Evolutionary conservation across 352 stramenopile genomes (phyloP).

Genomic region (Pythium brachiatum): DNA sequence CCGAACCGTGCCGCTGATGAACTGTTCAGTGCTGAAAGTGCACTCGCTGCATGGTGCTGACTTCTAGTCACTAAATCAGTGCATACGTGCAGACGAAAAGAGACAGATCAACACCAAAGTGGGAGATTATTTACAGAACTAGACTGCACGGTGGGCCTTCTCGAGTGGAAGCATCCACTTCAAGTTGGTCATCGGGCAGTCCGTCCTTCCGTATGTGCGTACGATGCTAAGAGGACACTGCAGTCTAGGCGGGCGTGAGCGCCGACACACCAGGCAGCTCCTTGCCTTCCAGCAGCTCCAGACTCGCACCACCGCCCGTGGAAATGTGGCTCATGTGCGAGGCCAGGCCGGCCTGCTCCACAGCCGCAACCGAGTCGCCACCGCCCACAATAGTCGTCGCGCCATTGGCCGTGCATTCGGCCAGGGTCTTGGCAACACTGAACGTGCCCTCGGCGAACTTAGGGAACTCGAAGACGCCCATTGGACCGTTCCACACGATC

Average conservation of each 20-base stretch:
- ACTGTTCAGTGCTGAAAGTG: background rate
- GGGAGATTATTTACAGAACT: background rate
- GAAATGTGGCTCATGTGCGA: constrained; percentile 96
- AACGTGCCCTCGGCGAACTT: constrained; percentile 95
- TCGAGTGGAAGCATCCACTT: background rate
- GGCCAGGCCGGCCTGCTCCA: constrained; percentile 91
- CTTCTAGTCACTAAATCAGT: background rate
- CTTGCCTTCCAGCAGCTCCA: constrained; percentile 99
- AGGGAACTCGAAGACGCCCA: constrained; percentile 98
- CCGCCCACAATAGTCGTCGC: constrained; percentile 92
- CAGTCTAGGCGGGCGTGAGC: constrained; percentile 62
- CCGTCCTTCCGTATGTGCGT: background rate
- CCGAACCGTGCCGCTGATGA: constrained; percentile 1
- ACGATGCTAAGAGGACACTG: too few species aligned
- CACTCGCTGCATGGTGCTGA: background rate
- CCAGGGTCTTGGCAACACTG: constrained; percentile 90
- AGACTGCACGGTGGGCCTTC: background rate
- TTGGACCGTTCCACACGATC: constrained; percentile 94
- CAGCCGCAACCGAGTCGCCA: constrained; percentile 95
- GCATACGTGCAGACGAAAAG: background rate
- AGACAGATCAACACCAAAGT: background rate
- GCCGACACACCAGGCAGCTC: constrained; percentile 96
- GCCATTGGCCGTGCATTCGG: constrained; percentile 78
- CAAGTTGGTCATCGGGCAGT: background rate
- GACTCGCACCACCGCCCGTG: constrained; percentile 97